Percentiles rank a stretch among this genome's conserved stretches.
Conservation (phyloP, 2,329 filamentous ascomycete species). For the Sodiomyces alkalinus region DNA sequence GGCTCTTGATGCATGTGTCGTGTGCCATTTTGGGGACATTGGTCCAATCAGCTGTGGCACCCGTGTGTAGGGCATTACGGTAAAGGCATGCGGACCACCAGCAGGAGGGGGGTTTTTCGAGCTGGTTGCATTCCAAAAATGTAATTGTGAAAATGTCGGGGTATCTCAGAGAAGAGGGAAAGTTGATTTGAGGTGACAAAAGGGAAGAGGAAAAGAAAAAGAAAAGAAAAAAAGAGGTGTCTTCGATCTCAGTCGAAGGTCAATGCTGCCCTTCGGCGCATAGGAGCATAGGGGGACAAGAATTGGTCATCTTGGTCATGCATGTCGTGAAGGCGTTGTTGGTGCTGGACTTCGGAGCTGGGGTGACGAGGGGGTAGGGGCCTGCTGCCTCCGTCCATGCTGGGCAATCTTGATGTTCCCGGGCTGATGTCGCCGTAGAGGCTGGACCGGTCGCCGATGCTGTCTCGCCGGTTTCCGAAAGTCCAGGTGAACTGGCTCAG, state of each 20-base stretch:
- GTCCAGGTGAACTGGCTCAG: constrained; percentile 28
- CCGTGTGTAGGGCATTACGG: no score
- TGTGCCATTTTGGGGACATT: no score
- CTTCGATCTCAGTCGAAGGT: no score
- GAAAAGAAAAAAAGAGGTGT: neutral
- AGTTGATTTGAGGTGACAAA: no score
- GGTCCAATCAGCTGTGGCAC: no score
- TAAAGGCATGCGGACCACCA: no score
- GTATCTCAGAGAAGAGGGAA: no score
- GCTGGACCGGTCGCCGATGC: constrained; percentile 3
- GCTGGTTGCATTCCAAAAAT: no score
- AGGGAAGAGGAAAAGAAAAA: neutral
- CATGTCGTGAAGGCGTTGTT: neutral
- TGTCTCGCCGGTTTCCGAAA: constrained; percentile 19
- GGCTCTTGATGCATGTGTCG: no score
- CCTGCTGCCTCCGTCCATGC: constrained; percentile 16
- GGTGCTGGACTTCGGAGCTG: neutral
- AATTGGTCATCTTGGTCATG: constrained; percentile 5
- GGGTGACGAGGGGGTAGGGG: neutral
- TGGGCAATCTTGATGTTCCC: constrained; percentile 24
- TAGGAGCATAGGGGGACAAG: neutral
- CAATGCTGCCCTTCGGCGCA: no score
- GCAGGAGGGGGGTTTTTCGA: no score
- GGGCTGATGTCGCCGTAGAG: constrained; percentile 23
- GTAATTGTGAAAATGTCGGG: no score